A percentile compares a stretch with the other conserved stretches of the same genome.
phyloP scores from a whole-genome alignment of 768 basidiomycete species.

The Royoungia palumana region DNA sequence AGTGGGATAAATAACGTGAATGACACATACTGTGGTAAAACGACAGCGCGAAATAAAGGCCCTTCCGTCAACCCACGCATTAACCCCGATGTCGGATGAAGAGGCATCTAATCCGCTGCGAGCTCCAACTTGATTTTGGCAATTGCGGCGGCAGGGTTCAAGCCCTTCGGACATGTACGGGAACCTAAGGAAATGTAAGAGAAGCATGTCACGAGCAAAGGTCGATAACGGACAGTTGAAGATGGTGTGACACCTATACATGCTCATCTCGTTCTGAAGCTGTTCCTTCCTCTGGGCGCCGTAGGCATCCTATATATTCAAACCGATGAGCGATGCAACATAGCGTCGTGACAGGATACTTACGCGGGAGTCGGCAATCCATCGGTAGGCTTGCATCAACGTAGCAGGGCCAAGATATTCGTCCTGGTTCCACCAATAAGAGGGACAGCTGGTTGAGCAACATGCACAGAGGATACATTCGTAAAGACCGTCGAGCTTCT shows the following conservation, averaged over 20 bases:
- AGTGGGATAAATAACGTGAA: neutral
- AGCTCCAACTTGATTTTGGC: constrained; percentile 92
- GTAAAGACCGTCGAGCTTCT: constrained; percentile 96
- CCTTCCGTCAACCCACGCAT: neutral
- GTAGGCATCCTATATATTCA: constrained; percentile 59
- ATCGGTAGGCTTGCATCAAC: constrained; percentile 94
- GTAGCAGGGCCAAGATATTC: constrained; percentile 97
- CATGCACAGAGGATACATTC: constrained; percentile 97
- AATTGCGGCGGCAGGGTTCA: constrained; percentile 90
- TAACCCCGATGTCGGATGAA: neutral
- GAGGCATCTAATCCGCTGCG: constrained; percentile 54
- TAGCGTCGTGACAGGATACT: constrained; percentile 23
- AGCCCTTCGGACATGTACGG: constrained; percentile 95
- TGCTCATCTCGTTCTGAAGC: constrained; percentile 91
- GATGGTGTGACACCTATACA: constrained; percentile 98
- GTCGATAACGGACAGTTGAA: constrained; percentile 74
- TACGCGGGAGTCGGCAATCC: constrained; percentile 96
- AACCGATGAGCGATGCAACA: neutral
- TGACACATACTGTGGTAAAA: neutral
- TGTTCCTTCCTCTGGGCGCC: constrained; percentile 81
- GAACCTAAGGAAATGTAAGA: constrained; percentile 48
- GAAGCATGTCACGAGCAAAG: neutral
- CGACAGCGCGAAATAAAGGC: too few species aligned
- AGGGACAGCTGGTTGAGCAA: constrained; percentile 96
- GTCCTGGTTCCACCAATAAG: constrained; percentile 99